Conservation (phyloP, 345 rosid genomes). For the Microcos paniculata region DNA sequence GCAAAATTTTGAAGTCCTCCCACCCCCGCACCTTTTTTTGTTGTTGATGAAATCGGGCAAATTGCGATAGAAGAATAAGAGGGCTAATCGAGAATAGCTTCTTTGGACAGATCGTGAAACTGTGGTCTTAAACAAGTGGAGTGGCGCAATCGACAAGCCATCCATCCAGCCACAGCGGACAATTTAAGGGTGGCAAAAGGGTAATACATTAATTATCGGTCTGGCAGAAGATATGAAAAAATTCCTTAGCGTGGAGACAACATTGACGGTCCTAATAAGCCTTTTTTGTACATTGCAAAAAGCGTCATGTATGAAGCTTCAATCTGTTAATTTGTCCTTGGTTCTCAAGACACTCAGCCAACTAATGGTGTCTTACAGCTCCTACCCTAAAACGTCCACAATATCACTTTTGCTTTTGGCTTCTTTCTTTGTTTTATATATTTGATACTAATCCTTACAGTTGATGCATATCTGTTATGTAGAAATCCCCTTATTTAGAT, state of each 20-base stretch:
- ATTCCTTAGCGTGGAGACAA: too few species aligned
- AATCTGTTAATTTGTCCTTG: neutral
- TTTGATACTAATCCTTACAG: neutral
- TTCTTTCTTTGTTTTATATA: neutral
- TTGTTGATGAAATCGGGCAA: too few species aligned
- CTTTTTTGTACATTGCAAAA: neutral
- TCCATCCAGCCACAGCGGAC: neutral
- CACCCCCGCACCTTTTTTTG: neutral
- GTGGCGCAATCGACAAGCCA: constrained; percentile 4
- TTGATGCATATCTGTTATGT: neutral
- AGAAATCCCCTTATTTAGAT: neutral
- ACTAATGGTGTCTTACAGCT: neutral
- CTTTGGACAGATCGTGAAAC: neutral
- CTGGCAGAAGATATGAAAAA: neutral
- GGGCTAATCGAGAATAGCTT: too few species aligned
- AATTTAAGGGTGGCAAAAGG: neutral
- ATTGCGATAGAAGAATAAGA: neutral
- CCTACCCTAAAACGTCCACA: neutral
- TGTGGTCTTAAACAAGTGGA: neutral
- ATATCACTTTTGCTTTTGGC: neutral
- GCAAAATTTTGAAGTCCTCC: too few species aligned
- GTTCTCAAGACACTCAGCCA: neutral
- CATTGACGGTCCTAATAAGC: neutral
- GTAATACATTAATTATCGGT: too few species aligned
- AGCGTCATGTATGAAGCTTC: neutral